Percentiles rank a stretch among this genome's conserved stretches.
phyloP scores from a whole-genome alignment of 2,329 filamentous ascomycete species.

The Penicillium hesseltinei region DNA sequence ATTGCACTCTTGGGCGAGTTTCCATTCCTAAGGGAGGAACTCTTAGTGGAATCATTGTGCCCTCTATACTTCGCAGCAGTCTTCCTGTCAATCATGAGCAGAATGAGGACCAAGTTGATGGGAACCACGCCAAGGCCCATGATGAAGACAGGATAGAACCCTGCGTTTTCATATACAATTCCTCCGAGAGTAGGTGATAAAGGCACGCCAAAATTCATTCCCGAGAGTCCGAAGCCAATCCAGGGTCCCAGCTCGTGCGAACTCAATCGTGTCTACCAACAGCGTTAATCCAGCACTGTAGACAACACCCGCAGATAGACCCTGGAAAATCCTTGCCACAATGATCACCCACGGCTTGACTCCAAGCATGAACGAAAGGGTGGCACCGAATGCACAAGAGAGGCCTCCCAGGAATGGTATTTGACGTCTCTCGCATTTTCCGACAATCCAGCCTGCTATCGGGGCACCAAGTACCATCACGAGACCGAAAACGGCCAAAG shows the following conservation, averaged over 20 bases:
- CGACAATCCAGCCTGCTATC: conserved; percentile 3
- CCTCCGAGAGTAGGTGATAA: conserved; percentile 8
- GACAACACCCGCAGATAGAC: conserved; percentile 3
- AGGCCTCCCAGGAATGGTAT: conserved; percentile 3
- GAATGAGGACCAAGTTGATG: conserved; percentile 3
- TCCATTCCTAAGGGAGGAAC: background rate
- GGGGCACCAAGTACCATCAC: conserved; percentile 5
- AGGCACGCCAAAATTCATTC: conserved; percentile 7
- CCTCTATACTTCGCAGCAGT: background rate
- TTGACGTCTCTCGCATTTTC: conserved; percentile 1
- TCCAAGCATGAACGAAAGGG: conserved; percentile 2
- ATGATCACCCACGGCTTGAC: conserved; percentile 3
- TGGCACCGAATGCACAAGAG: conserved; percentile 1
- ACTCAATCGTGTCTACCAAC: conserved; percentile 11
- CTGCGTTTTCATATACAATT: conserved; percentile 8
- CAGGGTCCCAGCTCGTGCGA: conserved; percentile 9
- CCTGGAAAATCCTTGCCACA: conserved; percentile 6
- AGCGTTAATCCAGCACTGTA: conserved; percentile 9
- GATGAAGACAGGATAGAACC: conserved; percentile 7
- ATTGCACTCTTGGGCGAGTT: too few species aligned
- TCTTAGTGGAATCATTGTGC: background rate
- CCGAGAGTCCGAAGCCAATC: conserved; percentile 10
- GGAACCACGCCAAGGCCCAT: background rate
- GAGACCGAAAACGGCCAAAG: conserved; percentile 3
- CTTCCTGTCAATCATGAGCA: conserved; percentile 5